Percentiles rank a stretch among this genome's conserved stretches.
phyloP scores from a whole-genome alignment of 2,329 filamentous ascomycete species.

The Hypoxylon sp. region DNA sequence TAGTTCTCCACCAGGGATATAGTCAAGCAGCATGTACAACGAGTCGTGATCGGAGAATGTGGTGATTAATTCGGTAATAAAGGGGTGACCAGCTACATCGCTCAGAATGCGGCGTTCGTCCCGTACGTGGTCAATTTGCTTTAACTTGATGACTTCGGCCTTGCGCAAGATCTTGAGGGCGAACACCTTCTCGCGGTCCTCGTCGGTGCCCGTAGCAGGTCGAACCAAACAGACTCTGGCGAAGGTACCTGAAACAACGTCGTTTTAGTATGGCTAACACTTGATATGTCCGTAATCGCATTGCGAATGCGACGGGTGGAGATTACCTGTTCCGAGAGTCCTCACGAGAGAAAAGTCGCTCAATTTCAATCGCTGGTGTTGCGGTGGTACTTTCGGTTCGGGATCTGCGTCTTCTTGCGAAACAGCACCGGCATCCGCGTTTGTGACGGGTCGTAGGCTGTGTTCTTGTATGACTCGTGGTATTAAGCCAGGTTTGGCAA shows the following conservation, averaged over 20 bases:
- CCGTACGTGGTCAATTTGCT: constrained; percentile 88
- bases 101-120: constrained; percentile 85
- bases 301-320: constrained; percentile 10
- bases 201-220: constrained; percentile 67
- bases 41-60: constrained; percentile 86
- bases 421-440: constrained; percentile 41
- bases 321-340: constrained; percentile 80
- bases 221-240: constrained; percentile 85
- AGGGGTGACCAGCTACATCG: constrained; percentile 84
- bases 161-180: constrained; percentile 85
- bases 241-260: constrained; percentile 74
- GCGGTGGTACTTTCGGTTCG: constrained; percentile 50
- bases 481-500: constrained; percentile 50
- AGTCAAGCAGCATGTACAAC: constrained; percentile 87
- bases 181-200: constrained; percentile 77
- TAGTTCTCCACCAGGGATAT: constrained; percentile 86
- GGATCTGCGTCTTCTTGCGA: constrained; percentile 40
- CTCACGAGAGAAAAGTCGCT: constrained; percentile 80
- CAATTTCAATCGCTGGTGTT: constrained; percentile 58
- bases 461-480: constrained; percentile 47
- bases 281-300: constrained; percentile 15
- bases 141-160: constrained; percentile 80
- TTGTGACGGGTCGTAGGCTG: constrained; percentile 45
- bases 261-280: constrained; percentile 31
- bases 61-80: constrained; percentile 83